Base-by-base conservation (phyloP, 805 yeast species). In the Candida hungchunana region DNA sequence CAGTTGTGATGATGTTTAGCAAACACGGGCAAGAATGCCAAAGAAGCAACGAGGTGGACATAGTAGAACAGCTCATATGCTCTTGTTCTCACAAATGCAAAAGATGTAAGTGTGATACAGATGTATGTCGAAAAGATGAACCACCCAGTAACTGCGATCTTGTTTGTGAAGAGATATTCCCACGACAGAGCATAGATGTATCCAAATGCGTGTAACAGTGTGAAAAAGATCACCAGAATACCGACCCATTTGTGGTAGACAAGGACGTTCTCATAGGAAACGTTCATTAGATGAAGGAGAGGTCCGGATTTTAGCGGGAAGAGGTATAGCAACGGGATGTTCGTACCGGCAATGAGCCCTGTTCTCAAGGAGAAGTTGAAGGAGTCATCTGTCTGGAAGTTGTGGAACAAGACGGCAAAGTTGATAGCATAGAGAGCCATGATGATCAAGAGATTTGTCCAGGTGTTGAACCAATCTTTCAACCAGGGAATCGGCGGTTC, bases 281-380 rank as follows among this genome's bases (percentile, higher is more conserved):
- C 33, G 12, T 40, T 31, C 7, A 43, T 27, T 18, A 54, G 18
- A 7, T 44, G 39, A 6, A 50, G 30, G 18, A 54, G 32, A 0
- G 55, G 50, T 3, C 58, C 55, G 5, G 48, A 37, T 18, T 54
- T 54, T 18, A 54, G 30, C 2, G 58, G 58, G 6, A 54, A 34
- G 13, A 54, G 30, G 36, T 52, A 52, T n/a, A 54, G 21, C 25
- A 54, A 20, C 6, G 58, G 57, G 6, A 54, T 23, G n/a, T 54
- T 54, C 9, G 53, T 44, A 2, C 47, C 49, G 2, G 56, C 45
- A 3, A 52, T 48, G 13, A 51, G 40, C 0, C 58, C 58, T 12
- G 55, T 37, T 11, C 58, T 31, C 1, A 52, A 23, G 7, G 53
- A 47, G n/a, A 51, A 26, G 26, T 50, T 49, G 40, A 52, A 53